Base-by-base conservation (phyloP, 257 asterid species). In the Ophiorrhiza pumila region DNA sequence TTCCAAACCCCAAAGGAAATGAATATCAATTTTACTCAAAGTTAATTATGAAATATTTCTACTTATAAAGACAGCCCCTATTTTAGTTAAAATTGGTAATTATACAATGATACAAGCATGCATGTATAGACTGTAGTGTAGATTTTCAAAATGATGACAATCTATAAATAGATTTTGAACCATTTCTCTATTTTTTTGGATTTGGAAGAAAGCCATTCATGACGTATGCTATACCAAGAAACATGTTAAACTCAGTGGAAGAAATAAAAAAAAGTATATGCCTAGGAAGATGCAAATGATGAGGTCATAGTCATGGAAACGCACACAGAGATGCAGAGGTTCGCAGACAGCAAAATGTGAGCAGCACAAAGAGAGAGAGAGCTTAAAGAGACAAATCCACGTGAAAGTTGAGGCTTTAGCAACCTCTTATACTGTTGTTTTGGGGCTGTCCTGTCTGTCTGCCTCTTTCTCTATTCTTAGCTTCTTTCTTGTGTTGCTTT, bases 321-420 rank as follows among this genome's bases (percentile, higher is more conserved):
- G 32, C 42, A 59, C 23, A 58, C 8, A 60, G 45, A 58, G 55
- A 31, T 13, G 22, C 39, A 31, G 34, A 25, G 50, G 18, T 53
- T 68, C 43, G 66, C 49, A 71, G 79, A 79, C 73, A 35, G 68
- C 68, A 76, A 77, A 58, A 62, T 55, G 78, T 71, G 82, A 72
- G 53, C 46, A 61, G 74, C 80, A 58, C 46, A 37, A 9, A n/a
- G n/a, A n/a, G n/a, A 13, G 31, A 58, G 72, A 74, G 75, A 72
- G 65, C 70, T 63, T 66, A 59, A 72, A 81, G 76, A 60, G 82
- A 83, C 84, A 81, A 74, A 72, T 75, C 65, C 86, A 83, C 75
- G 84, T 85, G 86, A 83, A 76, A 79, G 73, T 35, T 22, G 71
- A 71, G 75, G 69, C 50, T 47, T 75, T 78, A n/a, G 81, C 84